A percentile compares a stretch with the other conserved stretches of the same genome.
phyloP scores from a whole-genome alignment of 352 stramenopile species.

The Phytophthora pistaciae region DNA sequence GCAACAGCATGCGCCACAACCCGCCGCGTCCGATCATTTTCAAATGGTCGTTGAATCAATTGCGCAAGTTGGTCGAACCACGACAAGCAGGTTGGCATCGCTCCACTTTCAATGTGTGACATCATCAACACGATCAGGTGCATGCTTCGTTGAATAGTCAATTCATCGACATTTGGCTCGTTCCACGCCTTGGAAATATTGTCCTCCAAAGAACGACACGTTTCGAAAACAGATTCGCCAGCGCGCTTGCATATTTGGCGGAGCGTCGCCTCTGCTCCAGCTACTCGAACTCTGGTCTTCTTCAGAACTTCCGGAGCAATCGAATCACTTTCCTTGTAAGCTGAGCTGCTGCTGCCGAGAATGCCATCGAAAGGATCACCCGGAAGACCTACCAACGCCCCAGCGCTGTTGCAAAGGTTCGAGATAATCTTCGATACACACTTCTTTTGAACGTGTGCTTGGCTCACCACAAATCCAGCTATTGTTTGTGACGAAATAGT shows the following conservation, averaged over 20 bases:
- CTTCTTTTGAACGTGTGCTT: constrained; percentile 65
- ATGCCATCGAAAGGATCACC: constrained; percentile 12
- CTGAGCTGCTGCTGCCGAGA: constrained; percentile 1
- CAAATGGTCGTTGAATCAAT: constrained; percentile 37
- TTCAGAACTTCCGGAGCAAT: constrained; percentile 35
- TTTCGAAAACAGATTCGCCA: constrained; percentile 44
- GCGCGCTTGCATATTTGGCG: constrained; percentile 46
- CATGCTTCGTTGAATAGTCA: constrained; percentile 57
- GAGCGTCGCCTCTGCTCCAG: constrained; percentile 55
- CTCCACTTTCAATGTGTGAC: constrained; percentile 36
- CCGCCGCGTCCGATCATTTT: constrained; percentile 34
- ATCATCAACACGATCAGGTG: constrained; percentile 56
- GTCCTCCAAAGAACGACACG: constrained; percentile 45
- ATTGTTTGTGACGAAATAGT: constrained; percentile 57
- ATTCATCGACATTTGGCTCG: constrained; percentile 24
- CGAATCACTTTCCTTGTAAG: background rate
- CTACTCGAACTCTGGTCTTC: constrained; percentile 47
- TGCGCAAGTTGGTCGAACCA: constrained; percentile 54
- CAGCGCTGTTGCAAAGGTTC: constrained; percentile 79
- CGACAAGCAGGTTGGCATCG: constrained; percentile 42
- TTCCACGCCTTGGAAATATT: constrained; percentile 51
- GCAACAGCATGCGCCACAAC: constrained; percentile 54
- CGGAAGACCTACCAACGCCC: constrained; percentile 42
- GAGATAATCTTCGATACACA: constrained; percentile 82
- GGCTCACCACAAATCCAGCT: constrained; percentile 63